phyloP scores from a whole-genome alignment of 768 basidiomycete genomes.

The Dictyophora rubrovolvata region DNA sequence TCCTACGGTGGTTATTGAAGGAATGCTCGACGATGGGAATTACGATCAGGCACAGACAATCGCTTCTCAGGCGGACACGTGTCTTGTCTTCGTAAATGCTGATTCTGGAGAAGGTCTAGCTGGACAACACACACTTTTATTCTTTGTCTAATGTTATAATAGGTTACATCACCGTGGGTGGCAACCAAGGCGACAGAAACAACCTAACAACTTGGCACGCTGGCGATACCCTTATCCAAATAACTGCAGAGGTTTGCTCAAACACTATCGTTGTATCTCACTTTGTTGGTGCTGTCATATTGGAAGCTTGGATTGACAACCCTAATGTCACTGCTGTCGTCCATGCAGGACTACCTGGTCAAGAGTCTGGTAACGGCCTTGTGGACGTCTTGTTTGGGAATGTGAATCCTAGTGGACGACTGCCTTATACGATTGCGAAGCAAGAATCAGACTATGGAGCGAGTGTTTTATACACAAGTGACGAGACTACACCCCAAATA shows the following conservation, averaged over 20 bases:
- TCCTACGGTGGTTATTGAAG: slow-evolving; percentile 5
- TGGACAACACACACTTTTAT: background rate
- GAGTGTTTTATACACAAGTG: slow-evolving; percentile 29
- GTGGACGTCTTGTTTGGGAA: slow-evolving; percentile 61
- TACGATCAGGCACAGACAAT: slow-evolving; percentile 6
- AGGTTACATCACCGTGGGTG: slow-evolving; percentile 48
- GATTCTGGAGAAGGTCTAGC: slow-evolving; percentile 65
- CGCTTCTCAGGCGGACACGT: slow-evolving; percentile 44
- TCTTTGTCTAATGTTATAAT: background rate
- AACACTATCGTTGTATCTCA: slow-evolving; percentile 79
- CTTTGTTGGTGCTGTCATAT: slow-evolving; percentile 59
- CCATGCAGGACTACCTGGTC: slow-evolving; percentile 50
- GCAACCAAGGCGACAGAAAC: slow-evolving; percentile 47
- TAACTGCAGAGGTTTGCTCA: slow-evolving; percentile 39
- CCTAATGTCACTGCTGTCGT: slow-evolving; percentile 39
- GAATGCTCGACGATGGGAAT: slow-evolving; percentile 8
- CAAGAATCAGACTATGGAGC: slow-evolving; percentile 46
- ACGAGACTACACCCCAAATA: slow-evolving; percentile 35
- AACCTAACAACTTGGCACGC: slow-evolving; percentile 41
- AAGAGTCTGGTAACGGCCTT: slow-evolving; percentile 64
- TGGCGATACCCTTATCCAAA: slow-evolving; percentile 52
- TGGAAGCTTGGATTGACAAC: slow-evolving; percentile 66
- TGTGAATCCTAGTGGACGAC: slow-evolving; percentile 56
- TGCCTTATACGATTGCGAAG: slow-evolving; percentile 75
- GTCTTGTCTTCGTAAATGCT: slow-evolving; percentile 71